Conservation (phyloP, 1,284 basidiomycete genomes). For the Sparassis latifolia region DNA sequence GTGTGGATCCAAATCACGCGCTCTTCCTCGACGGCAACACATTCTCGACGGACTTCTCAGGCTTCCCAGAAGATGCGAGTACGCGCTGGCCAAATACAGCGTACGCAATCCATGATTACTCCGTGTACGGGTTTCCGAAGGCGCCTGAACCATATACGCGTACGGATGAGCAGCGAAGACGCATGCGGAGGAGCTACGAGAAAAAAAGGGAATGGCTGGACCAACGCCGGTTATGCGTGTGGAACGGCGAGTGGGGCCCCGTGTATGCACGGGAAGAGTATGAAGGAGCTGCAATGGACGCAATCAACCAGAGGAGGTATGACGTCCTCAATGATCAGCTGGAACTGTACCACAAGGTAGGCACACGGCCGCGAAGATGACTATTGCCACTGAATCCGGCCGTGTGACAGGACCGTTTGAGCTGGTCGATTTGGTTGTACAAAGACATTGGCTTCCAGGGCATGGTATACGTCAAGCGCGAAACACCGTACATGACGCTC, state of each 20-base stretch:
- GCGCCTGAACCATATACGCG: constrained; percentile 45
- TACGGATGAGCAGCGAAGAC: constrained; percentile 43
- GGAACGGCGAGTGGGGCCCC: constrained; percentile 77
- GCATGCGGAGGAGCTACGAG: constrained; percentile 50
- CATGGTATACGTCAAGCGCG: constrained; percentile 65
- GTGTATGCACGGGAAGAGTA: constrained; percentile 58
- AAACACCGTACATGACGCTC: constrained; percentile 65
- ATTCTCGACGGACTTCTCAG: constrained; percentile 68
- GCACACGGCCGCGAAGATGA: neutral
- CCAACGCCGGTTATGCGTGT: constrained; percentile 56
- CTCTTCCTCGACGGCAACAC: constrained; percentile 73
- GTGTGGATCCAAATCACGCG: constrained; percentile 58
- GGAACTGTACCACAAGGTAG: constrained; percentile 60
- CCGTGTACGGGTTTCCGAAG: constrained; percentile 62
- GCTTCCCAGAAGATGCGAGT: constrained; percentile 44
- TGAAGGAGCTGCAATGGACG: constrained; percentile 54
- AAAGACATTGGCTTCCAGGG: constrained; percentile 85
- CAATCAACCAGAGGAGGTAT: constrained; percentile 62
- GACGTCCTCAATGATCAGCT: constrained; percentile 66
- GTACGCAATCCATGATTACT: constrained; percentile 78
- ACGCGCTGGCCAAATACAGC: constrained; percentile 52
- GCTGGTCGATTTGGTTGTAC: constrained; percentile 84
- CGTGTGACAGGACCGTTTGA: constrained; percentile 46
- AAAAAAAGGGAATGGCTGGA: constrained; percentile 70
- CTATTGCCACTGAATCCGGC: neutral